Conservation (phyloP, 2,329 filamentous ascomycete genomes). For the Metarhizium rileyi region DNA sequence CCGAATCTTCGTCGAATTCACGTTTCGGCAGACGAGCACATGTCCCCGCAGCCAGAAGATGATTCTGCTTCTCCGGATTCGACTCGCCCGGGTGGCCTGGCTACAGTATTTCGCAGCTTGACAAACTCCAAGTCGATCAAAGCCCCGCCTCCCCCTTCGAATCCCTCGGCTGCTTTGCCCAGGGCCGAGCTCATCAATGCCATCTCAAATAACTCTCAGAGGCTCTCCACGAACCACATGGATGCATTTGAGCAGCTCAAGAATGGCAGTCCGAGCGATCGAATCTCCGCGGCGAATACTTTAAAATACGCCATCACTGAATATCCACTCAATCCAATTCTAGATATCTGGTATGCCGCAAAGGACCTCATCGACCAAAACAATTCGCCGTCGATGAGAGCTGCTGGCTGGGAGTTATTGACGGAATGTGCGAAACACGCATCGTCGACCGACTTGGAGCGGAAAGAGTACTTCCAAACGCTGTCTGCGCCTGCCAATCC, state of each 20-base stretch:
- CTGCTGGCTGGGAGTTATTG: conserved; percentile 56
- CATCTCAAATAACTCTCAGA: conserved; percentile 27
- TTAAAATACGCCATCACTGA: conserved; percentile 47
- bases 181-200: conserved; percentile 36
- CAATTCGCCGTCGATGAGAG: conserved; percentile 43
- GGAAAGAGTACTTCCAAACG: conserved; percentile 55
- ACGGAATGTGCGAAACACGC: conserved; percentile 55
- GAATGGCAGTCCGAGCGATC: conserved; percentile 40
- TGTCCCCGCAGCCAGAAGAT: conserved; percentile 53
- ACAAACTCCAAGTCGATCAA: conserved; percentile 46
- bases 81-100: conserved; percentile 45
- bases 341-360: conserved; percentile 56
- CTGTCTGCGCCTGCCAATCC: conserved; percentile 45
- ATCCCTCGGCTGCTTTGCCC: conserved; percentile 27
- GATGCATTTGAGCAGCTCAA: conserved; percentile 46
- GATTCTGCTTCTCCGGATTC: conserved; percentile 44
- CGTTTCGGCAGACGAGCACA: conserved; percentile 34
- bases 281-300: conserved; percentile 47
- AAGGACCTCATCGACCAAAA: conserved; percentile 53
- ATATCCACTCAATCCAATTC: conserved; percentile 47
- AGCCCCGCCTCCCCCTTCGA: conserved; percentile 34
- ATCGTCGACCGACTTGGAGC: conserved; percentile 55
- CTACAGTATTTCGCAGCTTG: conserved; percentile 54
- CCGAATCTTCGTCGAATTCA: conserved; percentile 4
- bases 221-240: conserved; percentile 41